Evolutionary conservation across 768 basidiomycete species (phyloP).

Genomic region (Naganishia kalamii): DNA sequence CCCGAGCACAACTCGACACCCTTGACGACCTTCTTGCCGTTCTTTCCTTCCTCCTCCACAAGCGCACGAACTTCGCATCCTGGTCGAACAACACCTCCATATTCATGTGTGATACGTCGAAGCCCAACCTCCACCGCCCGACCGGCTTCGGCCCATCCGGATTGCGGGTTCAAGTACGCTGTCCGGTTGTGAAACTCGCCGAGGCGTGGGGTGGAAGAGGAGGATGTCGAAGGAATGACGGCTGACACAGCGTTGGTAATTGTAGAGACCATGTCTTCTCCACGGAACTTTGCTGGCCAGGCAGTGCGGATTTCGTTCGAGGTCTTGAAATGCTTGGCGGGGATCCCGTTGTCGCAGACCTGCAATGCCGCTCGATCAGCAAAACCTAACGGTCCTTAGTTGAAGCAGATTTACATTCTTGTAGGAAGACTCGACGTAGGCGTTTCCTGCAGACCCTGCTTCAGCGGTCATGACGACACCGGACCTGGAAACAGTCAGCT

Average conservation of each 20-base stretch:
- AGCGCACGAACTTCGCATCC: constrained; percentile 59
- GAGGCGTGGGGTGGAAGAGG: constrained; percentile 1
- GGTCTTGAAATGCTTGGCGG: constrained; percentile 2
- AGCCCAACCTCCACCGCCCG: constrained; percentile 60
- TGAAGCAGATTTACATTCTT: constrained; percentile 48
- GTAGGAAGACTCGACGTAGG: constrained; percentile 56
- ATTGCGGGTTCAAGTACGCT: constrained; percentile 68
- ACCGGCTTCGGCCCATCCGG: constrained; percentile 78
- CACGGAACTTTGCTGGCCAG: constrained; percentile 50
- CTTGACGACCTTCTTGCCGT: constrained; percentile 42
- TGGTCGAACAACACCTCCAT: constrained; percentile 58
- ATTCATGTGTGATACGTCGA: constrained; percentile 51
- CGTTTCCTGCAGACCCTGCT: constrained; percentile 10
- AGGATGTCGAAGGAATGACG: constrained; percentile 11
- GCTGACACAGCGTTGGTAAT: background rate
- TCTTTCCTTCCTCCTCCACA: constrained; percentile 36
- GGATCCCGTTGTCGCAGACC: constrained; percentile 11
- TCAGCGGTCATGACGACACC: constrained; percentile 51
- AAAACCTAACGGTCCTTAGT: background rate
- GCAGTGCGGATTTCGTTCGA: constrained; percentile 49
- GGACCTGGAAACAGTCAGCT: constrained; percentile 52
- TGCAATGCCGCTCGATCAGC: background rate
- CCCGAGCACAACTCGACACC: constrained; percentile 65
- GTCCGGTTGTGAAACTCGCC: constrained; percentile 34
- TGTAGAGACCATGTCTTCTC: constrained; percentile 1